phyloP scores from a whole-genome alignment of 805 yeast species.

The Sugiyamaella chiloensis region DNA sequence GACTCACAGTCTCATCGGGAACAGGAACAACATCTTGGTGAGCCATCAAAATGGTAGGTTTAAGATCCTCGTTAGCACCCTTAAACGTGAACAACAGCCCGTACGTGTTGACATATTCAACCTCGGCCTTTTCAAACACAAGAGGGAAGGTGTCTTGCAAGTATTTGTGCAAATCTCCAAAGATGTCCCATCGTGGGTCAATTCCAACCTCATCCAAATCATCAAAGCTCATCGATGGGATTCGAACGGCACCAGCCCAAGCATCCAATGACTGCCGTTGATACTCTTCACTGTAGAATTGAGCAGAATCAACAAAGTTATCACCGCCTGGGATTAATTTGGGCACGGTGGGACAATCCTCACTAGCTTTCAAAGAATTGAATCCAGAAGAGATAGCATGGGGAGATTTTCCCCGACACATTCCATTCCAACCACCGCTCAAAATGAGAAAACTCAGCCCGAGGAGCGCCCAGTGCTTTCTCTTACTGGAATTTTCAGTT shows the following conservation, averaged over 20 bases:
- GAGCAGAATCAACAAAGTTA: neutral
- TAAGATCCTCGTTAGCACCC: conserved; percentile 49
- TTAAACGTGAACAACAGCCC: conserved; percentile 63
- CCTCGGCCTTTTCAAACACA: conserved; percentile 45
- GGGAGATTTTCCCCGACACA: too few relatives aligned
- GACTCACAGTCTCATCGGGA: conserved; percentile 47
- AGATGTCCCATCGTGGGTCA: conserved; percentile 48
- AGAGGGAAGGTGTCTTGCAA: conserved; percentile 54
- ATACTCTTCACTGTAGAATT: conserved; percentile 21
- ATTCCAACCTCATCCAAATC: conserved; percentile 47
- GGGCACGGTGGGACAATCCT: conserved; percentile 7
- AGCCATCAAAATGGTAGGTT: conserved; percentile 69
- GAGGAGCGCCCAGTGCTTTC: too few relatives aligned
- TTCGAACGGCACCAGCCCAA: conserved; percentile 53
- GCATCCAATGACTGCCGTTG: conserved; percentile 15
- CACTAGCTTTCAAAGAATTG: too few relatives aligned
- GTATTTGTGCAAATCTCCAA: conserved; percentile 50
- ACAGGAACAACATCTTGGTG: conserved; percentile 85
- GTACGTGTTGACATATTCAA: conserved; percentile 56
- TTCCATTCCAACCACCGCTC: too few relatives aligned
- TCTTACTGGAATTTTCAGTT: too few relatives aligned
- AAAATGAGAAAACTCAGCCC: too few relatives aligned
- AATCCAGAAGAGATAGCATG: too few relatives aligned
- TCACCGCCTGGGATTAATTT: conserved; percentile 8
- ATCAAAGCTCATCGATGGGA: conserved; percentile 66